phyloP scores from a whole-genome alignment of 2,329 filamentous ascomycete species.

The Moelleriella libera region DNA sequence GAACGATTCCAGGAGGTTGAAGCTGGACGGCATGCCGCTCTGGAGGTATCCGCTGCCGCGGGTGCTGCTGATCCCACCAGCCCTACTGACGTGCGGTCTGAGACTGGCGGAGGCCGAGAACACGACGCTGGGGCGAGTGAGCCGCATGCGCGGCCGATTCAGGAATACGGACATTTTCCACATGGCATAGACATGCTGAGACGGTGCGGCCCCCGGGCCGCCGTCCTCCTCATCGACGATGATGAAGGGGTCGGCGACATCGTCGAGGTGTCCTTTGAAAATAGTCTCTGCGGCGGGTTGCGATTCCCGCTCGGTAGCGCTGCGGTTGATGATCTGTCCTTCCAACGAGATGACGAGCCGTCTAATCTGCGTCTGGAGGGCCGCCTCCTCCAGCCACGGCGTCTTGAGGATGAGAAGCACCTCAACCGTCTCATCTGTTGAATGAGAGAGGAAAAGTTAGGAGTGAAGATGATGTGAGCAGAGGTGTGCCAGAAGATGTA shows the following conservation, averaged over 20 bases:
- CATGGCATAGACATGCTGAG: slow-evolving; percentile 34
- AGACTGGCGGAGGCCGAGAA: slow-evolving; percentile 49
- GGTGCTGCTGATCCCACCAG: slow-evolving; percentile 11
- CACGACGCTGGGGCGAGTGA: slow-evolving; percentile 51
- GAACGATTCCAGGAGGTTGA: slow-evolving; percentile 69
- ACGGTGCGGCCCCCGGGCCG: slow-evolving; percentile 10
- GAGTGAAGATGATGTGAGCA: slow-evolving; percentile 26
- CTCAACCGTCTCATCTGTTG: slow-evolving; percentile 55
- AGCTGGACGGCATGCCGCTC: slow-evolving; percentile 52
- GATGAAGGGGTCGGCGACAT: slow-evolving; percentile 35
- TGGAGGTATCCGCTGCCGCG: slow-evolving; percentile 48
- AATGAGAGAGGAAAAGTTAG: slow-evolving; percentile 5
- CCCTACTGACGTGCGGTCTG: slow-evolving; percentile 27
- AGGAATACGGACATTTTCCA: slow-evolving; percentile 50
- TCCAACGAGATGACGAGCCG: slow-evolving; percentile 55
- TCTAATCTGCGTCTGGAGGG: slow-evolving; percentile 43
- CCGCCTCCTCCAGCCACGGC: slow-evolving; percentile 41
- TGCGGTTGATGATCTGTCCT: slow-evolving; percentile 47
- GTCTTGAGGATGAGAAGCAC: slow-evolving; percentile 56
- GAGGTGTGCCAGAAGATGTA: not conserved
- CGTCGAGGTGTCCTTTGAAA: slow-evolving; percentile 37
- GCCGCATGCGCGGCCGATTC: slow-evolving; percentile 44
- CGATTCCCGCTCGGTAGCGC: slow-evolving; percentile 30
- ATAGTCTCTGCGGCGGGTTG: slow-evolving; percentile 43
- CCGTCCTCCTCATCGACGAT: slow-evolving; percentile 26